phyloP scores from a whole-genome alignment of 2,329 filamentous ascomycete genomes.

The Colletotrichum spaethianum region DNA sequence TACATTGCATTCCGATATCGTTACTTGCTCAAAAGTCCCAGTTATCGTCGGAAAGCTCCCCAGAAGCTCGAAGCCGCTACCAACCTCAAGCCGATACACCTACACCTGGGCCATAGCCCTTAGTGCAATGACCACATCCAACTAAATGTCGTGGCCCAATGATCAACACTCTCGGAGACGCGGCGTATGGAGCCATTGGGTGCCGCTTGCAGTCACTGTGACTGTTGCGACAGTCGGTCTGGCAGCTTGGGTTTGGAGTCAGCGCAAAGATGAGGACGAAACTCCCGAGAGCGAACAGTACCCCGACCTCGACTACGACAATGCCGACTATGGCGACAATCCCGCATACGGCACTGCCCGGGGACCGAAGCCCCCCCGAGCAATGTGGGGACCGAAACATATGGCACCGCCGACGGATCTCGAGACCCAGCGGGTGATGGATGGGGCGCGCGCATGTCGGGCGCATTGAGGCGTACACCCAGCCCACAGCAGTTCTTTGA shows the following conservation, averaged over 20 bases:
- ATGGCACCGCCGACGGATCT: conserved; percentile 56
- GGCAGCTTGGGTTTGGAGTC: conserved; percentile 94
- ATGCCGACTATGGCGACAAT: conserved; percentile 68
- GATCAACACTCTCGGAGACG: conserved; percentile 72
- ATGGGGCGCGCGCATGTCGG: conserved; percentile 84
- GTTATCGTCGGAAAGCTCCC: not conserved
- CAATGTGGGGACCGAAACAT: conserved; percentile 58
- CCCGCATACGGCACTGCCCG: conserved; percentile 61
- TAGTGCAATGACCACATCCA: conserved; percentile 42
- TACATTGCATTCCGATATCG: not conserved
- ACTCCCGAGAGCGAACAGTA: conserved; percentile 72
- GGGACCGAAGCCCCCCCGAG: conserved; percentile 55
- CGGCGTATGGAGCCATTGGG: conserved; percentile 85
- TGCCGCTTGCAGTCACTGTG: conserved; percentile 88
- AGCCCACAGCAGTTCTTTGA: conserved; percentile 92
- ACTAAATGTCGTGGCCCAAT: conserved; percentile 73
- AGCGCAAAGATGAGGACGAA: conserved; percentile 82
- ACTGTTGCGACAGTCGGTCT: conserved; percentile 89
- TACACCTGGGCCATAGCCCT: conserved; percentile 28
- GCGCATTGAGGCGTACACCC: conserved; percentile 84
- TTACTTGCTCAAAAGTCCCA: not conserved
- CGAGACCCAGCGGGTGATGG: conserved; percentile 59
- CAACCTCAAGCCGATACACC: not conserved
- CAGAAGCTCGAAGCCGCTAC: conserved; percentile 10
- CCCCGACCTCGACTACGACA: conserved; percentile 63